A percentile compares a stretch with the other conserved stretches of the same genome.
Conservation (phyloP, 495 filamentous ascomycete species). For the Penicillium silybi region DNA sequence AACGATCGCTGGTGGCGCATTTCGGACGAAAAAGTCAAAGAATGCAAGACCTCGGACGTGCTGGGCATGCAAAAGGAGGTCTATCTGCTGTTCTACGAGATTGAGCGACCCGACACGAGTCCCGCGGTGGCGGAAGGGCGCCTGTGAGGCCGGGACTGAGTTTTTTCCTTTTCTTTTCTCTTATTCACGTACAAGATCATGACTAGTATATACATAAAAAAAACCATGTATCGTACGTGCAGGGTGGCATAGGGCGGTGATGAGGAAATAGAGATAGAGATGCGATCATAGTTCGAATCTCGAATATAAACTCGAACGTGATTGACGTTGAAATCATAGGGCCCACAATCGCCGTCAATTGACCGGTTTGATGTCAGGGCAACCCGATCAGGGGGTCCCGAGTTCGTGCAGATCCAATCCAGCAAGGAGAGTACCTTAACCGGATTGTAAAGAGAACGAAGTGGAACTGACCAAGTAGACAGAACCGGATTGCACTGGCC, state of each 20-base stretch:
- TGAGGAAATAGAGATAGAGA: not conserved
- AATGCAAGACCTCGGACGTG: constrained; percentile 86
- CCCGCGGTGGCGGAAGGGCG: constrained; percentile 2
- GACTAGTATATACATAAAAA: constrained; percentile 6
- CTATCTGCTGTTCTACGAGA: constrained; percentile 93
- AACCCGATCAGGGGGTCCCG: not conserved
- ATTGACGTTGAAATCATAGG: not conserved
- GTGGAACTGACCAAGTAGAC: constrained; percentile 1
- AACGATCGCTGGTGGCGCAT: constrained; percentile 93
- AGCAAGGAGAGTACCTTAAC: not conserved
- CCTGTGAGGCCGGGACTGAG: not conserved
- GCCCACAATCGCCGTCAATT: not conserved
- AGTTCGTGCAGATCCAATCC: not conserved
- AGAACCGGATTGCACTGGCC: constrained; percentile 3
- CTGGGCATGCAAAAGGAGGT: constrained; percentile 92
- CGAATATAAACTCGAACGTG: not conserved
- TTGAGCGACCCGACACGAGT: constrained; percentile 48
- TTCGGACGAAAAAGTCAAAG: constrained; percentile 94
- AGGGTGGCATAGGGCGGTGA: not conserved
- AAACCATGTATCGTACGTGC: not conserved
- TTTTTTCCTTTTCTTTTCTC: not conserved
- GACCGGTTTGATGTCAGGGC: not conserved
- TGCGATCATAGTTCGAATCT: not conserved
- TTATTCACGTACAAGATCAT: not conserved
- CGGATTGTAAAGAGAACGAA: constrained; percentile 7